Percentiles rank a stretch among this genome's conserved stretches.
Conservation (phyloP, 495 filamentous ascomycete genomes). For the Alectoria sarmentosa region DNA sequence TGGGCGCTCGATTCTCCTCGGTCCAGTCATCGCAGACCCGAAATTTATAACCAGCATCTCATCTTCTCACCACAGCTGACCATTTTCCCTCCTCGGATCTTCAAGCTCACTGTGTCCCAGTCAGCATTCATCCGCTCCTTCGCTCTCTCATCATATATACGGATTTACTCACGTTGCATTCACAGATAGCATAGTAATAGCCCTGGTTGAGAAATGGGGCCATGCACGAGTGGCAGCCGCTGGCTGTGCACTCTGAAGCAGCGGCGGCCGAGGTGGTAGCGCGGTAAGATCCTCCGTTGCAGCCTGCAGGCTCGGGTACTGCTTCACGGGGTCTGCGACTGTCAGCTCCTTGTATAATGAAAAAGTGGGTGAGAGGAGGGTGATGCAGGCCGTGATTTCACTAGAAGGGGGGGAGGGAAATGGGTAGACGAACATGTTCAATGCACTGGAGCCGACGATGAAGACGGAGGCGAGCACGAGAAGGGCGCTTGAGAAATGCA, state of each 20-base stretch:
- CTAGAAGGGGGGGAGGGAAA: background rate
- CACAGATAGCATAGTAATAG: background rate
- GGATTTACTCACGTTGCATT: background rate
- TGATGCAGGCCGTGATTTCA: too few relatives aligned
- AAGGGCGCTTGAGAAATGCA: slow-evolving; percentile 1
- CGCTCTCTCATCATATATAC: background rate
- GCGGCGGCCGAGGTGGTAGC: background rate
- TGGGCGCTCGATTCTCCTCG: background rate
- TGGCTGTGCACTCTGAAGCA: background rate
- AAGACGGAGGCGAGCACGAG: background rate
- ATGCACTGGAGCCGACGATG: background rate
- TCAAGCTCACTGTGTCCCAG: background rate
- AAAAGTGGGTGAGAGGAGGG: too few relatives aligned
- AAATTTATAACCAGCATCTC: background rate
- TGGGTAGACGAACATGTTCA: background rate
- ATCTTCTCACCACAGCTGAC: background rate
- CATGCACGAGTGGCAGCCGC: background rate
- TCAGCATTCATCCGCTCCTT: background rate
- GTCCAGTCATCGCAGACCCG: background rate
- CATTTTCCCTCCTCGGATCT: background rate
- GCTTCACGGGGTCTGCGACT: slow-evolving; percentile 8
- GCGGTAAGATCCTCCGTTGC: slow-evolving; percentile 10
- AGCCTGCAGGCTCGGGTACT: slow-evolving; percentile 9
- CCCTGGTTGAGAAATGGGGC: background rate
- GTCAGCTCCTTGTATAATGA: background rate